Evolutionary conservation across 306 rosid species (phyloP).

Genomic region (Gillenia trifoliata): DNA sequence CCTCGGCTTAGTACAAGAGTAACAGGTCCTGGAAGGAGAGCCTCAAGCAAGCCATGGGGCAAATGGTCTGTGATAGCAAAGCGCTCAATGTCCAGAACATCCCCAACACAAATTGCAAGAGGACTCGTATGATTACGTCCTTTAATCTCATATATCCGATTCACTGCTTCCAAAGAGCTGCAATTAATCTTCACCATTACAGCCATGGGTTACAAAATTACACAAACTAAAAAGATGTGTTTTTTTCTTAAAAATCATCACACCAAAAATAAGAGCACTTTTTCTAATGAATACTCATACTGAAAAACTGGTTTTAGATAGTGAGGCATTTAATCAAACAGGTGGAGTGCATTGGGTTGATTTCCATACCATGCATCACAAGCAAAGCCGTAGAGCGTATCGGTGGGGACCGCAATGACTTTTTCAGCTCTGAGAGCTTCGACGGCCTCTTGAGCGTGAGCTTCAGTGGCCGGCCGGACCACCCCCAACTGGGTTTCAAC

Average conservation of each 20-base stretch:
- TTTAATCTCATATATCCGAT: conserved; percentile 72
- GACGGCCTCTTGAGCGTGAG: conserved; percentile 54
- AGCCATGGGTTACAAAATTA: conserved; percentile 4
- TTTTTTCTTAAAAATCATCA: background rate
- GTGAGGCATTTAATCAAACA: conserved; percentile 19
- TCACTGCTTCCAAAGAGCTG: conserved; percentile 71
- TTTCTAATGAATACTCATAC: no score
- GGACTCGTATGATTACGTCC: conserved; percentile 79
- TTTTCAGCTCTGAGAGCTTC: conserved; percentile 63
- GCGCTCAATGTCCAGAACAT: conserved; percentile 51
- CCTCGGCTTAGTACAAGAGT: conserved; percentile 78
- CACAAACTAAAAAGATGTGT: background rate
- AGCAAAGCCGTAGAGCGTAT: conserved; percentile 85
- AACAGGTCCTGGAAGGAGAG: conserved; percentile 94
- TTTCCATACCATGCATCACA: conserved; percentile 82
- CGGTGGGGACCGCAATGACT: conserved; percentile 79
- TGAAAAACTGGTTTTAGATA: background rate
- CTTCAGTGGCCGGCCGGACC: conserved; percentile 59
- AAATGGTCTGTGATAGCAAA: conserved; percentile 69
- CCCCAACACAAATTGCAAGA: conserved; percentile 79
- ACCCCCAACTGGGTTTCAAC: conserved; percentile 33
- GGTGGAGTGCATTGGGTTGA: background rate
- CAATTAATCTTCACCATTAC: conserved; percentile 26
- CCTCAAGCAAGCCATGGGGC: conserved; percentile 68
- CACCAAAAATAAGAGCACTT: background rate